These are phyloP conservation scores for Amanita pallidorosea DNA, from an alignment of 768 basidiomycete genomes.

Conservation along the genomic window DNA sequence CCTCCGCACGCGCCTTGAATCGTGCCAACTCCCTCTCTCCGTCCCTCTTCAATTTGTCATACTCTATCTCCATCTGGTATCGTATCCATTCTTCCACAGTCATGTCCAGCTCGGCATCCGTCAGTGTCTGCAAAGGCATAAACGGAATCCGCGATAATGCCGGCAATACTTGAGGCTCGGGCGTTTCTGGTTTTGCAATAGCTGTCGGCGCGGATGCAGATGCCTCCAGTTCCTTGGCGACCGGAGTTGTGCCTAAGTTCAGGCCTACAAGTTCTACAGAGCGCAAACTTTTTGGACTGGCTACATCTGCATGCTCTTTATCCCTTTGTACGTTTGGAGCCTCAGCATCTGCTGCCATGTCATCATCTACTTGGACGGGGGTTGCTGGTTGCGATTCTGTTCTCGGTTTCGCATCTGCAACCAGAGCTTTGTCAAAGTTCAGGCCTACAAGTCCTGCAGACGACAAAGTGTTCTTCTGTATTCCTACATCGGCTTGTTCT, in stretches of 20 bases:
- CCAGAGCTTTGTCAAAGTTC: background rate
- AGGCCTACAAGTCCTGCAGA: background rate
- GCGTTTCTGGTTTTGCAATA: background rate
- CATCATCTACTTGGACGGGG: too few species aligned
- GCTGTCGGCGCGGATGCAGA: background rate
- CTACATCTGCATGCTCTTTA: background rate
- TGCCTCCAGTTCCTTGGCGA: background rate
- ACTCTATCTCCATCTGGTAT: conserved; percentile 61
- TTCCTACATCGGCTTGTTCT: background rate
- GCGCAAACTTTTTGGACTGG: background rate
- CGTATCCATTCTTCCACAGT: conserved; percentile 80
- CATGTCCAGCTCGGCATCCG: conserved; percentile 63
- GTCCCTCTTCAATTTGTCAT: conserved; percentile 39
- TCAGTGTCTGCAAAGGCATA: conserved; percentile 31
- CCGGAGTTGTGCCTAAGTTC: background rate
- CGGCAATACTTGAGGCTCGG: conserved; percentile 19
- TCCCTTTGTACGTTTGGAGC: background rate
- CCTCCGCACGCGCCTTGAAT: conserved; percentile 28
- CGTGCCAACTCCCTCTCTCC: conserved; percentile 32
- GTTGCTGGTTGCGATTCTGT: too few species aligned
- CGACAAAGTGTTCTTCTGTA: background rate
- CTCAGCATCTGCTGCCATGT: too few species aligned
- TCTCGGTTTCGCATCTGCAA: background rate
- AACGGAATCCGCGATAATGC: conserved; percentile 36
- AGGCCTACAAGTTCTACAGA: background rate